Evolutionary conservation across 2,329 filamentous ascomycete species (phyloP).

Genomic region (Penicillium sp.): DNA sequence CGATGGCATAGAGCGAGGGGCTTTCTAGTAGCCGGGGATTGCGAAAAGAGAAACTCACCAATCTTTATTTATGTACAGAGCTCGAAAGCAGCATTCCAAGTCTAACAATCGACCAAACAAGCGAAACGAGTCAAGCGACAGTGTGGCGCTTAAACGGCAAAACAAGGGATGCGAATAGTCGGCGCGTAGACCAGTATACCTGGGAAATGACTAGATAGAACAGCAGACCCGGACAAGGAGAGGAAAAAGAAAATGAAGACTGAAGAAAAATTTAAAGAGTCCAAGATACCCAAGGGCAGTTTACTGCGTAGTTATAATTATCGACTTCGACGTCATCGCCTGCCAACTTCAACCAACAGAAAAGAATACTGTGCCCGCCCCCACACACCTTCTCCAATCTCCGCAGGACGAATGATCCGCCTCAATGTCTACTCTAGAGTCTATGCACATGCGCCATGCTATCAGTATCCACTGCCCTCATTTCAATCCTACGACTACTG

Average conservation of each 20-base stretch:
- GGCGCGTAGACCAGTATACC: background rate
- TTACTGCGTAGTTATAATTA: background rate
- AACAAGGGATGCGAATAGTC: background rate
- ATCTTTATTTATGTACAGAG: background rate
- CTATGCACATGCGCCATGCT: background rate
- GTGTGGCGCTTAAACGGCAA: slow-evolving; percentile 6
- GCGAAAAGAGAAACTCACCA: background rate
- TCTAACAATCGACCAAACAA: background rate
- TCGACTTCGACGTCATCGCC: slow-evolving; percentile 1
- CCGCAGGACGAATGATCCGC: background rate
- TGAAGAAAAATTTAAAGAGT: background rate
- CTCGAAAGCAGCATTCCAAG: slow-evolving; percentile 2
- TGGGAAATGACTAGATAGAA: background rate
- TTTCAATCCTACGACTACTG: background rate
- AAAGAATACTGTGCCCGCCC: background rate
- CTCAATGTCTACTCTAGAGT: background rate
- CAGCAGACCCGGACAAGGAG: background rate
- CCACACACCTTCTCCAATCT: background rate
- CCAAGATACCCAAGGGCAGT: background rate
- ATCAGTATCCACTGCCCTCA: no score
- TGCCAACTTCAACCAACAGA: no score
- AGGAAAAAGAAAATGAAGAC: background rate
- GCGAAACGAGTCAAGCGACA: background rate
- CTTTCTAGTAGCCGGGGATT: background rate
- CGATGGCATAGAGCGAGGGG: background rate